phyloP scores from a whole-genome alignment of 208 protist species.

The Trypanosoma avium region DNA sequence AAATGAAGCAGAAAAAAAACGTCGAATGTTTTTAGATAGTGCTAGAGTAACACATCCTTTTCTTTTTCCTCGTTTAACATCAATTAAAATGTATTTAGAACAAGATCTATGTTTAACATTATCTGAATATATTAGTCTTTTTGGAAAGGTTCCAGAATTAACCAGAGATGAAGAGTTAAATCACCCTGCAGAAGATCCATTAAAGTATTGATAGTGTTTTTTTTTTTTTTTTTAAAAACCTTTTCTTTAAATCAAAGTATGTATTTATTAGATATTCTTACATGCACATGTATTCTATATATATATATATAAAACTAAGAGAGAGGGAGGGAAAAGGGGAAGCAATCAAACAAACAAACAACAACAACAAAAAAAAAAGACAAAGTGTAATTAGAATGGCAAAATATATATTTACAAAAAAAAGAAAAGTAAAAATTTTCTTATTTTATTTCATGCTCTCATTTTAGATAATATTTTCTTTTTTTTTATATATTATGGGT shows the following conservation, averaged over 20 bases:
- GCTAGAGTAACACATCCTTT: conserved; percentile 67
- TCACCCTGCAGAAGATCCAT: conserved; percentile 70
- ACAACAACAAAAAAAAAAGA: too few relatives aligned
- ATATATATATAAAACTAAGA: too few relatives aligned
- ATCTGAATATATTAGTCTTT: conserved; percentile 59
- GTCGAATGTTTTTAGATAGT: conserved; percentile 51
- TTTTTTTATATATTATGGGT: conserved; percentile 4
- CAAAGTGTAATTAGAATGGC: too few relatives aligned
- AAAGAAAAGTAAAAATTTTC: too few relatives aligned
- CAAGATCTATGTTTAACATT: conserved; percentile 60
- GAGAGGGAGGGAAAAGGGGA: too few relatives aligned
- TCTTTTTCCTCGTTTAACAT: conserved; percentile 59
- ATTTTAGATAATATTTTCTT: conserved; percentile 10
- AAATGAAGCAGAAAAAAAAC: conserved; percentile 19
- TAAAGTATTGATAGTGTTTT: conserved; percentile 61
- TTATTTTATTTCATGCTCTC: too few relatives aligned
- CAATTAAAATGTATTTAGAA: conserved; percentile 49
- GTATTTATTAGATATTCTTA: too few relatives aligned
- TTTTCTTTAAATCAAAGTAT: background rate
- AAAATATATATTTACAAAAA: too few relatives aligned
- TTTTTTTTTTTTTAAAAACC: background rate
- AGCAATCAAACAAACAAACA: too few relatives aligned
- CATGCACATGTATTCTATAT: too few relatives aligned
- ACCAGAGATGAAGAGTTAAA: conserved; percentile 64
- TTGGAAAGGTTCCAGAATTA: conserved; percentile 53